Conservation (phyloP, 1,139 yeast genomes). For the Zygoascus meyerae region DNA sequence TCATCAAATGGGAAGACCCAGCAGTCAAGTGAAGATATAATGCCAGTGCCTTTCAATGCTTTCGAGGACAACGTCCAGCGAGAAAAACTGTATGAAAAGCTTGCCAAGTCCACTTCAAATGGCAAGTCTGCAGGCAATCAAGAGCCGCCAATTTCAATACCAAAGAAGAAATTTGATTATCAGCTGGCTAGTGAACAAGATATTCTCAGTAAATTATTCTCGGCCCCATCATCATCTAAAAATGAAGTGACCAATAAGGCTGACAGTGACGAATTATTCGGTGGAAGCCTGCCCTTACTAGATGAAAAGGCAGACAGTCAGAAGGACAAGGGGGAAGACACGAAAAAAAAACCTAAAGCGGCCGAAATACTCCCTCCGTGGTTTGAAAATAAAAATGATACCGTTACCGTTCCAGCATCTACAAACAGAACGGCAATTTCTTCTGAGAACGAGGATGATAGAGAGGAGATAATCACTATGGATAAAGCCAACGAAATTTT, state of each 20-base stretch:
- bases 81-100: conserved; percentile 20
- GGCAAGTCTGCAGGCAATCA: neutral
- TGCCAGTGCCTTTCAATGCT: conserved; percentile 18
- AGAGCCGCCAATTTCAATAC: neutral
- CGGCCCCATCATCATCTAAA: neutral
- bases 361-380: conserved; percentile 15
- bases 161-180: neutral
- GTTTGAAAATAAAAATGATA: conserved; percentile 9
- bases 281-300: conserved; percentile 16
- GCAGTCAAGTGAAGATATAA: neutral
- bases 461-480: conserved; percentile 5
- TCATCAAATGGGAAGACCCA: neutral
- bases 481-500: neutral
- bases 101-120: neutral
- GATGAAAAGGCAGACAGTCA: conserved; percentile 11
- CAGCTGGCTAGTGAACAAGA: conserved; percentile 6
- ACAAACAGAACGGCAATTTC: neutral
- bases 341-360: conserved; percentile 7
- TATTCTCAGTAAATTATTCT: conserved; percentile 4
- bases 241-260: neutral
- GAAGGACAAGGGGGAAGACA: conserved; percentile 10
- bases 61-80: conserved; percentile 27
- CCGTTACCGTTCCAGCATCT: neutral
- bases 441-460: conserved; percentile 6
- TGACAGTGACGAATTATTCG: neutral